Base-by-base conservation (phyloP, 2,329 filamentous ascomycete genomes). In the Talaromyces verruculosus region DNA sequence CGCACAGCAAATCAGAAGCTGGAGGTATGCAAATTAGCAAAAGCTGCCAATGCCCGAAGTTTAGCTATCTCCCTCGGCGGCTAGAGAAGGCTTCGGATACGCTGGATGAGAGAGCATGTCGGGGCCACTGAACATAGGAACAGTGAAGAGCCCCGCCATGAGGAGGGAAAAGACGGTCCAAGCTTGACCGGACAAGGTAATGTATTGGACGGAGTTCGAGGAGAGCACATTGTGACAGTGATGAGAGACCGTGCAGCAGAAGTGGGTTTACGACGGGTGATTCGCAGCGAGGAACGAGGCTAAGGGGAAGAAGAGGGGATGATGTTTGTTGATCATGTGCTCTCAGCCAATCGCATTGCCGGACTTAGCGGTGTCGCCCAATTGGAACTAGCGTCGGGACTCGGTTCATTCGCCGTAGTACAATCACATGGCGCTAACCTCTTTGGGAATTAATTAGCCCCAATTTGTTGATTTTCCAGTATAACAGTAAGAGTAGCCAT, bases 1-100 rank as follows among this genome's bases (percentile, higher is more conserved):
- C 37, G 47, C 35, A 39, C 53, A 43, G 35, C 65, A 60, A 66
- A 66, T 66, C 51, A 57, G 61, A 63, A 66, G 53, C 61, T 17
- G 41, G 41, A 47, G 7, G 6, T 8, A 49, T 19, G n/a, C 25
- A 33, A 39, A 45, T 37, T 30, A 47, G 45, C 41, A 28, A 47
- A 51, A 63, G 53, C 47, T 58, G 53, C 43, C 25, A 35, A 33
- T 41, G 37, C n/a, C 43, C n/a, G n/a, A 49, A 47, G 43, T 30
- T 60, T 61, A 59, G 33, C 45, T 30, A 35, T 63, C 17, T 7
- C 15, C 30, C 43, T 55, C 41, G 65, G 65, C 65, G 65, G 65
- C 53, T 51, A 66, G 39, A 58, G 41, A 25, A 49, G 43, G 22
- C 33, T 45, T 62, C n/a, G 61, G 65, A 66, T 66, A 63, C 41